Evolutionary conservation across 2,329 filamentous ascomycete species (phyloP).

Genomic region (Nigrograna mackinnonii): DNA sequence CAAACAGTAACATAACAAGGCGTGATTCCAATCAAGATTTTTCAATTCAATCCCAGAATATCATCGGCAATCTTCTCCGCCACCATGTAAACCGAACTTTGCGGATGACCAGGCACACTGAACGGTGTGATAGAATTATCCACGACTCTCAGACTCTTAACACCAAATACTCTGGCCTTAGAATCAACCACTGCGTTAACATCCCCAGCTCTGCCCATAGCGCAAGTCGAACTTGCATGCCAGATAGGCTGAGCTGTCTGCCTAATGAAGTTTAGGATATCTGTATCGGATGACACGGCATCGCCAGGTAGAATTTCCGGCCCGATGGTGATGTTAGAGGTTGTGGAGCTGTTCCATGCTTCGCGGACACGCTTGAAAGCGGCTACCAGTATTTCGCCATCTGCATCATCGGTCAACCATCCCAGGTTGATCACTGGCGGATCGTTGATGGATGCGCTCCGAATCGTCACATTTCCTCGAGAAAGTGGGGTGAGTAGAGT

Average conservation of each 20-base stretch:
- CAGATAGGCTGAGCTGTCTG: conserved; percentile 15
- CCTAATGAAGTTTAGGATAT: conserved; percentile 39
- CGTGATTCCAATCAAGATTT: too few relatives aligned
- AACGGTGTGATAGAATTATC: conserved; percentile 33
- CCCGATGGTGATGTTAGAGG: conserved; percentile 22
- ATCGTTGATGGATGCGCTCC: conserved; percentile 24
- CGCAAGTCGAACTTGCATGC: conserved; percentile 27
- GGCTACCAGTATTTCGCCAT: conserved; percentile 33
- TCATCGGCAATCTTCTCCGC: conserved; percentile 37
- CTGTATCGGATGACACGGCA: conserved; percentile 19
- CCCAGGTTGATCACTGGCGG: conserved; percentile 36
- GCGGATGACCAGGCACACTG: conserved; percentile 39
- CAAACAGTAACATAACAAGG: too few relatives aligned
- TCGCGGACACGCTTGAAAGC: conserved; percentile 35
- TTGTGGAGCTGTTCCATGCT: conserved; percentile 20
- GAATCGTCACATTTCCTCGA: conserved; percentile 37
- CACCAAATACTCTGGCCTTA: conserved; percentile 36
- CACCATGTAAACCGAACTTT: conserved; percentile 41
- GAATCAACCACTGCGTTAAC: conserved; percentile 38
- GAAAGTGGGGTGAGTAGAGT: conserved; percentile 28
- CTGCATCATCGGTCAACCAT: conserved; percentile 34
- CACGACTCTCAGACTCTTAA: conserved; percentile 39
- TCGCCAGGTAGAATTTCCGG: conserved; percentile 29
- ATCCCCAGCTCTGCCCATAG: conserved; percentile 32
- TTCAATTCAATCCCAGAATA: conserved; percentile 11